Evolutionary conservation across 2,329 filamentous ascomycete species (phyloP).

Genomic region (Alternaria novae-zelandiae): DNA sequence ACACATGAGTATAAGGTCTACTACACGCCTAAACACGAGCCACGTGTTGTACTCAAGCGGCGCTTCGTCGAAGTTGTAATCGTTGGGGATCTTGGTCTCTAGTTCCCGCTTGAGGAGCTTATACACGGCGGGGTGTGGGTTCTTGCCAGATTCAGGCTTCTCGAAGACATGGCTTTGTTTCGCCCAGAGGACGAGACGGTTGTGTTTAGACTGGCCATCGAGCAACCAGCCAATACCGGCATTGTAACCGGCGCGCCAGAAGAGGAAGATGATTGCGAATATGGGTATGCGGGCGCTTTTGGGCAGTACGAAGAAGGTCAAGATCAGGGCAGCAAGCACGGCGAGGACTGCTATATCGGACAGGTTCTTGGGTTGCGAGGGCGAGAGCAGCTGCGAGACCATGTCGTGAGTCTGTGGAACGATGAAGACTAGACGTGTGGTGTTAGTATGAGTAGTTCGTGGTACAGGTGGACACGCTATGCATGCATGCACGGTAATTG

Average conservation of each 20-base stretch:
- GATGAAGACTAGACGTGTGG: conserved; percentile 74
- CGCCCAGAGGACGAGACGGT: conserved; percentile 85
- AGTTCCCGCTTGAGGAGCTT: conserved; percentile 84
- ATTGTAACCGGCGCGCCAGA: conserved; percentile 94
- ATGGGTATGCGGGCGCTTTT: conserved; percentile 71
- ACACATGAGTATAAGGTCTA: conserved; percentile 98
- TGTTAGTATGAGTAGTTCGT: conserved; percentile 23
- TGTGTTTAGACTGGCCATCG: conserved; percentile 87
- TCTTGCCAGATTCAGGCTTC: conserved; percentile 77
- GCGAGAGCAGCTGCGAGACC: conserved; percentile 96
- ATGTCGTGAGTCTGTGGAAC: conserved; percentile 98
- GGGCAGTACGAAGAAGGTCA: conserved; percentile 76
- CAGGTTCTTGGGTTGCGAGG: conserved; percentile 91
- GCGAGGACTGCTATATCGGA: conserved; percentile 82
- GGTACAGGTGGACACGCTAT: not conserved
- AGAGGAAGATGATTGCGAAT: conserved; percentile 84
- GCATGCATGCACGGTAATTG: not conserved
- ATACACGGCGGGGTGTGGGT: conserved; percentile 83
- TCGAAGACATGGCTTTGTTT: conserved; percentile 86
- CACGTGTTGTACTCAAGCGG: conserved; percentile 99
- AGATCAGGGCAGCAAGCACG: conserved; percentile 77
- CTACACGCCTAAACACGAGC: conserved; percentile 92
- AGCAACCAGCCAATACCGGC: conserved; percentile 90
- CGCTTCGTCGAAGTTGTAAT: conserved; percentile 92
- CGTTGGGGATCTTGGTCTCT: conserved; percentile 90